Evolutionary conservation across 306 rosid species (phyloP), one percentile per base, ranked within the genome.

Genomic region (Geum urbanum): DNA sequence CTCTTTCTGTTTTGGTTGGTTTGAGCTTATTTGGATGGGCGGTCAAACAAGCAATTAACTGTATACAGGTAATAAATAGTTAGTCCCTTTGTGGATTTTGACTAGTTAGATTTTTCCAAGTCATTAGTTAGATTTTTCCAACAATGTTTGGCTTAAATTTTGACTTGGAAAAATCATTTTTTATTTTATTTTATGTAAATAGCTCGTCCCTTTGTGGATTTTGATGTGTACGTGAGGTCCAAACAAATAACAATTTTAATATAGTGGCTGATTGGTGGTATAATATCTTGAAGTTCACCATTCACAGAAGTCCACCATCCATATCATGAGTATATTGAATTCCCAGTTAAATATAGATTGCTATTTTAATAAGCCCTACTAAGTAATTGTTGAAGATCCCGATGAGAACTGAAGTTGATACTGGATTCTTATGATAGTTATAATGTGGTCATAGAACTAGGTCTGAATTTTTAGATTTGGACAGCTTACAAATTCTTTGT

Each of bases 1-100:
- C 81, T n/a, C 74, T 88, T 63, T 81, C 86, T 67, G 70, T 80
- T 80, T 81, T 91, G 64, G 57, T 91, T 22, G 84, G 65, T 57
- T 70, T 85, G 40, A 84, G 86, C 82, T 72, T 87, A 58, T 84
- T 94, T 76, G 99, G 99, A 77, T 94, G 99, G 91, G 91, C 92
- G 20, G 92, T 86, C 82, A 94, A 94, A 82, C 99, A 94, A 80
- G 72, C 83, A 70, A 68, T 91, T 66, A 94, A 94, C 79, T 45
- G 91, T 59, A 94, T 94, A 35, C 99, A 94, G 99, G 99, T 94
- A 71, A 66, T 52, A 56, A 35, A n/a, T 72, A 1, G 6, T 60
- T 6, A 41, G 57, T 32, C 8, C 43, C 2, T 65, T 24, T 24
- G 27, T 24, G 0, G 27, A 24, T 24, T 24, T 24, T 24, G 27